Base-by-base conservation (phyloP, 768 basidiomycete species). In the Lactarius hengduanensis region DNA sequence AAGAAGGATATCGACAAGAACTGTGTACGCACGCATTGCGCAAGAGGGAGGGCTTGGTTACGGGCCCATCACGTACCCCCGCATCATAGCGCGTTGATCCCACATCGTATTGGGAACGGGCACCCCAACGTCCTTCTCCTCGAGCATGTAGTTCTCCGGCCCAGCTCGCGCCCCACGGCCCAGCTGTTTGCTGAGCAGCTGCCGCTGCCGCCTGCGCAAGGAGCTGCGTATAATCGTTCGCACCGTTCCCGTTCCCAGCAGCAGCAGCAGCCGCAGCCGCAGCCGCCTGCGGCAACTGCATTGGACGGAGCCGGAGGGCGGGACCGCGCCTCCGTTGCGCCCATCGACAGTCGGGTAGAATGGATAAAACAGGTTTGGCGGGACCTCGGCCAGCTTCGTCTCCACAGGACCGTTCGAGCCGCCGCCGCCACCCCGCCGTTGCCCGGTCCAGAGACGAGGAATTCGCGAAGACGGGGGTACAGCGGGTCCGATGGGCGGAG, bases 361-460 rank as follows among this genome's bases (percentile, higher is more conserved):
- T 0, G 91, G 91, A 71, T 90, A 93, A 77, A 93, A 92, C 54
- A 91, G 75, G 36, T 81, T 82, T 7, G 83, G 78, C 2, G 90
- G 89, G 54, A 92, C 80, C 22, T 92, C 89, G 1, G 85, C 86
- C 41, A 92, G 82, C 61, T 74, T 73, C 66, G 72, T 72, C 62
- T 72, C 72, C 45, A 57, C 55, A 20, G 62, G 40, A 8, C 57
- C 64, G 20, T 20, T 60, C 32, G 60, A 22, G 26, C 41, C 47
- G 56, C 62, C 55, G 40, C 62, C 38, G 15, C 36, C 16, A 10
- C 41, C 47, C 36, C 36, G 26, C 57, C 30, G 30, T 58, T 58
- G 38, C 47, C 8, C 67, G 26, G 55, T 38, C 59, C 60, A 38
- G 62, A 11, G 11, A 67, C 60, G 53, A 57, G 59, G 30, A 30